Evolutionary conservation across 2,329 filamentous ascomycete genomes (phyloP), one percentile per base, ranked within the genome.

Genomic region (Aspergillus sp.): DNA sequence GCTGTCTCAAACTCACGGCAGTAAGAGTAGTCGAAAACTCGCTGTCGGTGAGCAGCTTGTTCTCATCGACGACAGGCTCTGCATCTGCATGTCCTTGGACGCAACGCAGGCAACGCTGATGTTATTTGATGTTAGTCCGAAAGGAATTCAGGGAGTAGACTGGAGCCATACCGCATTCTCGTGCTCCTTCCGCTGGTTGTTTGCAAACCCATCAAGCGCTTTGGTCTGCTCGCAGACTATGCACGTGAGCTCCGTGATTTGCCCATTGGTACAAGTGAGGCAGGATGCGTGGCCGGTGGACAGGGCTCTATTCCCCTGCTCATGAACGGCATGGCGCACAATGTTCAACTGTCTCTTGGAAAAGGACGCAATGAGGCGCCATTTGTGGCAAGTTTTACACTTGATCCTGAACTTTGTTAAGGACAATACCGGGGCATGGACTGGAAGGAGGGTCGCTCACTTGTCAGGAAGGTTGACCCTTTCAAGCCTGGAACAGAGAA

Each of bases 201-300:
- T 86, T 19, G 81, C 79, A 65, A 85, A 87, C 0, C 75, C 74
- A 6, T 82, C 79, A 2, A 85, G 60, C 0, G 77, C 73, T 66
- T 84, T 84, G 2, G 72, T 77, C 59, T 77, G 68, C 22, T 76
- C 70, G 67, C 85, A 87, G 43, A 79, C 72, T 34, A 65, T 69
- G 66, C 85, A 87, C 8, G 75, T 73, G 30, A 86, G 68, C 65
- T 87, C 84, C 4, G 77, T 71, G 2, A 76, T 64, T 51, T 79
- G 78, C 13, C 69, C 67, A 4, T 79, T 79, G 38, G 77, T 74
- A 62, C 85, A 87, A 1, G 57, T 43, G 7, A 73, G 68, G 70
- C 84, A 87, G 25, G 72, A 77, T 23, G 78, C 74, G 6, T 66
- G 61, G 7, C 67, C 68, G 25, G 59, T 57, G 4, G 56, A 60